phyloP scores from a whole-genome alignment of 495 filamentous ascomycete genomes.

The Xylaria telfairii region DNA sequence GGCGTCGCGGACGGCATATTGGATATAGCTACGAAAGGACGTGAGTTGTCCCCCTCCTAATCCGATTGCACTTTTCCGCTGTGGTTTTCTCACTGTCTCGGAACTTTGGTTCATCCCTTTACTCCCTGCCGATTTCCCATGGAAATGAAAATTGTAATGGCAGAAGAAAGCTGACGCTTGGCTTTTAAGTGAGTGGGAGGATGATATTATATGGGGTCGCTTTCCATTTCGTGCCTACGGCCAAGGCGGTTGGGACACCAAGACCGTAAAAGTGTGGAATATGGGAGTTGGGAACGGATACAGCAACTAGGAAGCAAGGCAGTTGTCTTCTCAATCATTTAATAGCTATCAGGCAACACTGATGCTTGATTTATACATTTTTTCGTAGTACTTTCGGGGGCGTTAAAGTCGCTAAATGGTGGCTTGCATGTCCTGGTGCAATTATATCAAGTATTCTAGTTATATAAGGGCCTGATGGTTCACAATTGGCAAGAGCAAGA shows the following conservation, averaged over 20 bases:
- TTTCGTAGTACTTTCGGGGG: not conserved
- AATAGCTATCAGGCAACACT: not conserved
- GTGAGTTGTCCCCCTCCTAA: not conserved
- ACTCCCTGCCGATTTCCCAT: not conserved
- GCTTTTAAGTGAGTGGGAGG: slow-evolving; percentile 15
- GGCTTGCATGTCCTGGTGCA: not conserved
- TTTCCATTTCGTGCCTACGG: slow-evolving; percentile 17
- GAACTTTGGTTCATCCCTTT: not conserved
- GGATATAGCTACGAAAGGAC: slow-evolving; percentile 18
- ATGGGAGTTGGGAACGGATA: not conserved
- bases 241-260: not conserved
- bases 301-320: not conserved
- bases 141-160: not conserved
- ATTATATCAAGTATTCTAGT: not conserved
- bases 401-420: not conserved
- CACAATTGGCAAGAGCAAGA: not conserved
- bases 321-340: not conserved
- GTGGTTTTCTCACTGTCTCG: not conserved
- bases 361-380: not conserved
- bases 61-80: not conserved
- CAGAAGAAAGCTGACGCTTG: not conserved
- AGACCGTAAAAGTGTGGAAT: not conserved
- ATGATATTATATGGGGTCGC: slow-evolving; percentile 28
- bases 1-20: slow-evolving; percentile 19
- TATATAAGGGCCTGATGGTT: not conserved